Percentiles rank a stretch among this genome's conserved stretches.
Evolutionary conservation across 2,329 filamentous ascomycete genomes (phyloP).

Genomic region (Ophiostoma australiae): DNA sequence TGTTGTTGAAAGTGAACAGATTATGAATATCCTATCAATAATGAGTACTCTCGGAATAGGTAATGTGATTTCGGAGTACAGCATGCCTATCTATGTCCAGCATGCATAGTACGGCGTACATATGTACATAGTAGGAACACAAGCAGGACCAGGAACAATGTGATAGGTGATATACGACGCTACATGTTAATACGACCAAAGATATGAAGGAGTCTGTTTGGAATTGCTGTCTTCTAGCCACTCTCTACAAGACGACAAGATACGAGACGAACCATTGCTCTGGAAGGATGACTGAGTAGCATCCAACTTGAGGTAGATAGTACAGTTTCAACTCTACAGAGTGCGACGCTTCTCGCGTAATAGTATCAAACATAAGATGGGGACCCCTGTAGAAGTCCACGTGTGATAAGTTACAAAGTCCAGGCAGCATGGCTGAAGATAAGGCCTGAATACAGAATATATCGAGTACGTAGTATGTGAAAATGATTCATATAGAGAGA

Average conservation of each 20-base stretch:
- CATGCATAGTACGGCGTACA: background rate
- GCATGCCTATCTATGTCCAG: background rate
- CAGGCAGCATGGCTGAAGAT: background rate
- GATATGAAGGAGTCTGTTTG: background rate
- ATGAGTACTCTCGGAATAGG: background rate
- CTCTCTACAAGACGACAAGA: background rate
- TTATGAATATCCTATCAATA: background rate
- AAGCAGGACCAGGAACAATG: background rate
- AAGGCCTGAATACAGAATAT: background rate
- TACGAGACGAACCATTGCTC: background rate
- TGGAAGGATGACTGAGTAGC: background rate
- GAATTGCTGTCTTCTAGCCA: background rate
- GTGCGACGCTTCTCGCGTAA: background rate
- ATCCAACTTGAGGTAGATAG: background rate
- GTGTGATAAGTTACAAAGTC: background rate
- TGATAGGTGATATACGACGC: conserved; percentile 11
- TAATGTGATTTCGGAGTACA: background rate
- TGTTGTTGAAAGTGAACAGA: background rate
- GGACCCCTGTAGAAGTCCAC: background rate
- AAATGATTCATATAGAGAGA: background rate
- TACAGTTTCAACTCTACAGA: background rate
- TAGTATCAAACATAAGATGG: background rate
- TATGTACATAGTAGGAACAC: background rate
- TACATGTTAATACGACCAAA: background rate
- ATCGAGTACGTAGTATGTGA: background rate